A percentile compares a stretch with the other conserved stretches of the same genome.
Evolutionary conservation across 345 rosid genomes (phyloP).

Genomic region (Erucastrum elatum): DNA sequence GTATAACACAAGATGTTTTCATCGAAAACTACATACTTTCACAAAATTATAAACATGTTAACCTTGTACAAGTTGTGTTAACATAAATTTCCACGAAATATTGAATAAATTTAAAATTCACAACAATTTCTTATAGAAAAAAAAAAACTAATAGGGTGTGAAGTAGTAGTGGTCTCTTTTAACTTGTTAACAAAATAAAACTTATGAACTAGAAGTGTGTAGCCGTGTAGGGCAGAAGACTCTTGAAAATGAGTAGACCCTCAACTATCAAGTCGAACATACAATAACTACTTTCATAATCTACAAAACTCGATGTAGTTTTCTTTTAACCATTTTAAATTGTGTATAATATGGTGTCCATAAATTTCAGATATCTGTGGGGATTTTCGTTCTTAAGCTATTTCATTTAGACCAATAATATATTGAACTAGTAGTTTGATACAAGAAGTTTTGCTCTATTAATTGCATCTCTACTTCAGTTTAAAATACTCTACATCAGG

Average conservation of each 20-base stretch:
- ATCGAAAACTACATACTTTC: not conserved
- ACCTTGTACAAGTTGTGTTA: not conserved
- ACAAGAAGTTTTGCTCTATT: not conserved
- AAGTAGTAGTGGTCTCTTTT: not conserved
- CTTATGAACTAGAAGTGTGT: not conserved
- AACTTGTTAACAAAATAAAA: not conserved
- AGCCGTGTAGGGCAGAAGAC: not conserved
- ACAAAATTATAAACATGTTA: not conserved
- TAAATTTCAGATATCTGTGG: not conserved
- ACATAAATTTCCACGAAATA: not conserved
- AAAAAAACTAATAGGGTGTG: not conserved
- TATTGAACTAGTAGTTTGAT: not conserved
- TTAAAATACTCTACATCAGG: not conserved
- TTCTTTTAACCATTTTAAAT: not conserved
- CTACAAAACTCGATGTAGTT: not conserved
- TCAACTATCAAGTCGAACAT: not conserved
- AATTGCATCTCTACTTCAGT: not conserved
- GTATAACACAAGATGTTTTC: not conserved
- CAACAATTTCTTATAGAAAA: not conserved
- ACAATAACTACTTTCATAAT: not conserved
- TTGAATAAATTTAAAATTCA: not conserved
- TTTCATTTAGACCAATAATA: not conserved
- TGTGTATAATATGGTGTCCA: not conserved
- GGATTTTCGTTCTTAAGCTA: not conserved
- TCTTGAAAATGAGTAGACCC: not conserved